Percentiles rank a stretch among this genome's conserved stretches.
These are phyloP conservation scores for Talaromyces sp. DNA, from an alignment of 2,329 filamentous ascomycete genomes.

Conservation along the genomic window DNA sequence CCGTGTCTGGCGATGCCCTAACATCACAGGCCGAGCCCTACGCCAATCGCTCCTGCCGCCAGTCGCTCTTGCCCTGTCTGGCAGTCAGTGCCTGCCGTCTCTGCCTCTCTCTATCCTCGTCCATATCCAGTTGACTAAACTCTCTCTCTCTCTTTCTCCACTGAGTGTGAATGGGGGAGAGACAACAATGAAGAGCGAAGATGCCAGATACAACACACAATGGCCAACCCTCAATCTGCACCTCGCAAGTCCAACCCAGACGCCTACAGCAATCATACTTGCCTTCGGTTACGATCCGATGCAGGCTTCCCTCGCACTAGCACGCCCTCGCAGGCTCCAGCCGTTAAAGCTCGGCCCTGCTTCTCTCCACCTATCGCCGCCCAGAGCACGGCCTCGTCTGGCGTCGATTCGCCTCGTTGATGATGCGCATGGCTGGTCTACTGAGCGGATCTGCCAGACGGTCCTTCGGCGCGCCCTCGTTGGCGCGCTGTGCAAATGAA, in stretches of 20 bases:
- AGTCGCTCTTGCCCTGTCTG: not conserved
- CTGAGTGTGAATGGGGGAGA: no score
- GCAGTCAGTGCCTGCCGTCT: not conserved
- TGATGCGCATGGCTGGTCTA: constrained; percentile 6
- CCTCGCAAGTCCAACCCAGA: not conserved
- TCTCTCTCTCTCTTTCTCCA: not conserved
- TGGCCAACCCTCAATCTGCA: not conserved
- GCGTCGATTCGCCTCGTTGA: not conserved
- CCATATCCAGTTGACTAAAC: not conserved
- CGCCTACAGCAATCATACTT: not conserved
- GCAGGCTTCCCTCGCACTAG: not conserved
- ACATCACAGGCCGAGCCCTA: not conserved
- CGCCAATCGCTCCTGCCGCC: not conserved
- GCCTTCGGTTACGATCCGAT: constrained; percentile 10
- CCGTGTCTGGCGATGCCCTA: not conserved
- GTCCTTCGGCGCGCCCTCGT: constrained; percentile 6
- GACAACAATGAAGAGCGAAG: not conserved
- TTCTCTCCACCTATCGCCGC: not conserved
- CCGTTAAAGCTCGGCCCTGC: constrained; percentile 2
- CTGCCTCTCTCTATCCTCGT: not conserved
- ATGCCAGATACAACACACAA: no score
- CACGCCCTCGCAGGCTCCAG: not conserved
- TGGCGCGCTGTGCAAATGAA: constrained; percentile 12
- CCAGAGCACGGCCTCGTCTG: not conserved
- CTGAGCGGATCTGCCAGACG: constrained; percentile 3